Conservation (phyloP, 495 filamentous ascomycete species). For the Articulospora tetracladia region DNA sequence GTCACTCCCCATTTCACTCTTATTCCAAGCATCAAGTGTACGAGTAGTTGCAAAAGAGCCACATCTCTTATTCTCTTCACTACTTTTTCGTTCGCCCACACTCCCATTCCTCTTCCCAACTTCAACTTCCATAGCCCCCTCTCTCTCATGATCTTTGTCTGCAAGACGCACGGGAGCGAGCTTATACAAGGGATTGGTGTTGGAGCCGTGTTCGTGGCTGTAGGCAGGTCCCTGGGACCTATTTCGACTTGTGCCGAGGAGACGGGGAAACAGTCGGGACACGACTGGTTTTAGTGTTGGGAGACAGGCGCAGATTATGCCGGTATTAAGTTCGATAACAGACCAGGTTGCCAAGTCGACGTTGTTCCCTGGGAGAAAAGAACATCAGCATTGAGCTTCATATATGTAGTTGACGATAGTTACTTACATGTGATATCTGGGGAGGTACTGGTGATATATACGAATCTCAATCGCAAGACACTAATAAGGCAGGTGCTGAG, state of each 20-base stretch:
- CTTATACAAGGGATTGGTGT: neutral
- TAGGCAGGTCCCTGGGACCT: neutral
- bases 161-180: neutral
- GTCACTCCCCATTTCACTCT: neutral
- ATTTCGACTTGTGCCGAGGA: neutral
- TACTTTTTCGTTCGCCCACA: no score
- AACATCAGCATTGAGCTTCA: no score
- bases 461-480: neutral
- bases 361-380: no score
- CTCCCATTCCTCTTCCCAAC: neutral
- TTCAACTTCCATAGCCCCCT: neutral
- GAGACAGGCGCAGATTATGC: neutral
- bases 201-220: neutral
- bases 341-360: neutral
- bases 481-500: neutral
- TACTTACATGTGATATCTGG: neutral
- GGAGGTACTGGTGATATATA: neutral
- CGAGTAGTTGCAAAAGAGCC: neutral
- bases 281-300: neutral
- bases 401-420: no score
- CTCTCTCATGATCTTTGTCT: neutral
- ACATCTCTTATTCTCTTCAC: no score
- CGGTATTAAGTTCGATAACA: conserved; percentile 1
- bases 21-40: neutral
- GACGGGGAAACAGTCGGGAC: neutral